A percentile compares a stretch with the other conserved stretches of the same genome.
phyloP scores from a whole-genome alignment of 306 rosid species.

The Malus sieversii region DNA sequence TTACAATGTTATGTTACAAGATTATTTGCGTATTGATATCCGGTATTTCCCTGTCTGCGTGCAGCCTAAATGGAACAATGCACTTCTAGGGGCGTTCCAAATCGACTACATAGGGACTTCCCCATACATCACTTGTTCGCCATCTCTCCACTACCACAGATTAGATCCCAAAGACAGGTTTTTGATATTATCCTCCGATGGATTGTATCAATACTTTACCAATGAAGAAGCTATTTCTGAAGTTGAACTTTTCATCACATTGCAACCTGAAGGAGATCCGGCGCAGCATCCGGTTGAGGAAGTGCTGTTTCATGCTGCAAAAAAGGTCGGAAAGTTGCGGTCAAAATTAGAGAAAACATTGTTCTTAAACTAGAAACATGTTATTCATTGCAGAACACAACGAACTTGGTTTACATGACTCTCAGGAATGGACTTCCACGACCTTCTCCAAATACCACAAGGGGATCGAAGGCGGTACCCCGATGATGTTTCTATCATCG shows the following conservation, averaged over 20 bases:
- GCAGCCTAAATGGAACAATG: conserved; percentile 99
- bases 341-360: background rate
- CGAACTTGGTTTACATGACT: conserved; percentile 12
- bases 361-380: background rate
- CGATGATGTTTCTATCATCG: conserved; percentile 91
- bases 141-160: conserved; percentile 79
- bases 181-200: conserved; percentile 84
- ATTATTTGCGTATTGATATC: background rate
- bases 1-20: background rate
- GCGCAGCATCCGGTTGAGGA: conserved; percentile 95
- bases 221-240: conserved; percentile 94
- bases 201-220: conserved; percentile 86
- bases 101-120: conserved; percentile 79
- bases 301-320: conserved; percentile 90
- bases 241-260: conserved; percentile 82
- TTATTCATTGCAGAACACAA: conserved; percentile 1
- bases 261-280: conserved; percentile 96
- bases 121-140: conserved; percentile 77
- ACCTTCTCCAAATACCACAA: conserved; percentile 89
- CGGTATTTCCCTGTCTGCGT: conserved; percentile 1
- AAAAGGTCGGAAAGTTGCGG: conserved; percentile 58
- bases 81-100: conserved; percentile 82
- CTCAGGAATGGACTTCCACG: conserved; percentile 89
- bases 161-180: conserved; percentile 84
- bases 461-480: conserved; percentile 95